These are phyloP conservation scores for Beauveria pseudobassiana DNA, from an alignment of 2,329 filamentous ascomycete species.

Conservation along the genomic window DNA sequence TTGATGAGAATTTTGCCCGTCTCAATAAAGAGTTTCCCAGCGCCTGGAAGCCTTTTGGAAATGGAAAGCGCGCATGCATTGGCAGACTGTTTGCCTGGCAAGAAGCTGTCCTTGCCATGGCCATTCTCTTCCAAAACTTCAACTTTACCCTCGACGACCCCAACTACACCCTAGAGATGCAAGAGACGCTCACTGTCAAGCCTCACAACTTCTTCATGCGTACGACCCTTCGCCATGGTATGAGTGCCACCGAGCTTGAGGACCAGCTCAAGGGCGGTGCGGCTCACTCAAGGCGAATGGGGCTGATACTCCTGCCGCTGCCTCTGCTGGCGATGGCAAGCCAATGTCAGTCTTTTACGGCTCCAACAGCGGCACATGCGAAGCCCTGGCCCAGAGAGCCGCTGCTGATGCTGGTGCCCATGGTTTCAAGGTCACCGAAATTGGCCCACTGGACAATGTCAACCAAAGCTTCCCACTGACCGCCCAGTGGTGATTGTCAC, in stretches of 20 bases:
- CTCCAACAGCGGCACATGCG: slow-evolving; percentile 68
- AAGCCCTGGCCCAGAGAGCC: slow-evolving; percentile 57
- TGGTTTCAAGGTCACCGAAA: slow-evolving; percentile 48
- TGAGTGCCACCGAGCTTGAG: slow-evolving; percentile 40
- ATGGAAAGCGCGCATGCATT: slow-evolving; percentile 63
- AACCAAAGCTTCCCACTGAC: slow-evolving; percentile 50
- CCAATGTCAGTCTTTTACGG: slow-evolving; percentile 63
- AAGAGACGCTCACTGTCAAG: slow-evolving; percentile 54
- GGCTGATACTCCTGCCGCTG: slow-evolving; percentile 2
- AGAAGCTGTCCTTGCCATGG: slow-evolving; percentile 55
- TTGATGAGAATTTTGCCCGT: slow-evolving; percentile 57
- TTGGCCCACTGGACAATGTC: slow-evolving; percentile 54
- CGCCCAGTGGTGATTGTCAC: slow-evolving; percentile 60
- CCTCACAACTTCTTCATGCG: slow-evolving; percentile 57
- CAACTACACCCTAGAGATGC: slow-evolving; percentile 47
- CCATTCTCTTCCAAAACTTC: slow-evolving; percentile 64
- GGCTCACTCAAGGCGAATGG: slow-evolving; percentile 1
- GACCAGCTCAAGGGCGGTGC: slow-evolving; percentile 31
- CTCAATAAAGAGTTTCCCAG: slow-evolving; percentile 53
- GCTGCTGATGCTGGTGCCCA: slow-evolving; percentile 50
- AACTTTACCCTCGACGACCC: slow-evolving; percentile 57
- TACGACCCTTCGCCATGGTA: slow-evolving; percentile 43
- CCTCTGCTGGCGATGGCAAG: slow-evolving; percentile 21
- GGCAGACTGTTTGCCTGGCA: slow-evolving; percentile 70
- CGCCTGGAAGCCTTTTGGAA: slow-evolving; percentile 68